Base-by-base conservation (phyloP, 1,139 yeast genomes). In the Hansenula sp. region DNA sequence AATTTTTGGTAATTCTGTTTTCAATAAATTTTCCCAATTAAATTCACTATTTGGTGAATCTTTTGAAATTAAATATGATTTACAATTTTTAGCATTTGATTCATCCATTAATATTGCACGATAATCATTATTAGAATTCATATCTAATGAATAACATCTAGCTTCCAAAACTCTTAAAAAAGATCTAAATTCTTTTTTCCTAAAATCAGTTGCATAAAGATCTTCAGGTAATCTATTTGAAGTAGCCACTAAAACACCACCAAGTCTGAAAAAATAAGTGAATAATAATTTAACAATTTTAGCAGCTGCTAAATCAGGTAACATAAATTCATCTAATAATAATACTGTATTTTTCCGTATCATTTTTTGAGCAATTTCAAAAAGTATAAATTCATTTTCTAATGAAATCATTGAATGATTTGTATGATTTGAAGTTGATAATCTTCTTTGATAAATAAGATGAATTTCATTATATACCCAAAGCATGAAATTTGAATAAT, bases 231-330 rank as follows among this genome's bases (percentile, higher is more conserved):
- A 60, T 52, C 83, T 70, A 50, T 82, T 82, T 2, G 87, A 79
- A 1, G 88, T 82, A 2, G 89, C 87, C 24, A 82, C 81, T 35
- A 82, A 59, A 0, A 82, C 86, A 3, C 90, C 90, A 3, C 90
- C 89, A 9, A 82, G 60, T 51, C 79, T 80, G 65, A 82, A 82
- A 60, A 76, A 82, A 57, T 77, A 80, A 0, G 83, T 78, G 59
- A 82, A 80, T 35, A 82, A 60, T 10, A 80, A 70, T 55, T 79
- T 78, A 42, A 82, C 64, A 34, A 82, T 79, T 50, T 81, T 82
- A 2, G 88, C 88, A 26, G 84, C 73, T 0, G 89, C 86, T 34
- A 73, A 71, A 55, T 82, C 90, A 0, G 90, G 89, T 27, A 82
- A 59, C 82, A 81, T 80, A 59, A 82, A 82, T 56, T 82, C 90